Percentiles rank a stretch among this genome's conserved stretches.
These are phyloP conservation scores for Fusarium buharicum DNA, from an alignment of 2,329 filamentous ascomycete genomes.

Conservation along the genomic window DNA sequence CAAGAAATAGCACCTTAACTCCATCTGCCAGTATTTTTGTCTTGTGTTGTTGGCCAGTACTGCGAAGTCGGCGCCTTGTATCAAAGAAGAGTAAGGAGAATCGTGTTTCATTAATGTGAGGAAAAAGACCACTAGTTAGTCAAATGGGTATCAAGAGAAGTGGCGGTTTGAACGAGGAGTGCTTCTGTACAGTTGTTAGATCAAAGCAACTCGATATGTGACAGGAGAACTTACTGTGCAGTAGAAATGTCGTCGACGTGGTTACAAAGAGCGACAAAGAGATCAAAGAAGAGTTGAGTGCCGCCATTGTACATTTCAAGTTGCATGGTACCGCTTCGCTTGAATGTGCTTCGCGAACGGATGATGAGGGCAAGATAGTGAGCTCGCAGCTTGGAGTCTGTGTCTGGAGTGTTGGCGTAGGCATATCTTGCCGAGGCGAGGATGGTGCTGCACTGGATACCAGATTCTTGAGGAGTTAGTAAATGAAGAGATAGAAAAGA, in stretches of 20 bases:
- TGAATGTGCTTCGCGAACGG: slow-evolving; percentile 86
- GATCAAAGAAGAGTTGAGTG: slow-evolving; percentile 85
- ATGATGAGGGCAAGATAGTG: slow-evolving; percentile 95
- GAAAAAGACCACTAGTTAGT: not conserved
- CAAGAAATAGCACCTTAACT: slow-evolving; percentile 27
- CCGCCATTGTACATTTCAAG: slow-evolving; percentile 91
- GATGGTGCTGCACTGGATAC: slow-evolving; percentile 86
- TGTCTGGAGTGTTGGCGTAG: slow-evolving; percentile 88
- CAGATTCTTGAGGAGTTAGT: slow-evolving; percentile 64
- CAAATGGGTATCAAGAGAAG: slow-evolving; percentile 43
- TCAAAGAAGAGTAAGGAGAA: slow-evolving; percentile 9
- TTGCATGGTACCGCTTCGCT: slow-evolving; percentile 94
- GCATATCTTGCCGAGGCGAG: slow-evolving; percentile 88
- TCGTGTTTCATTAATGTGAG: slow-evolving; percentile 43
- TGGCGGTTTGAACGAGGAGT: slow-evolving; percentile 62
- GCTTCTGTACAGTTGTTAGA: slow-evolving; percentile 40
- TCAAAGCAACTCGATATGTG: not conserved
- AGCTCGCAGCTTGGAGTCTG: slow-evolving; percentile 87
- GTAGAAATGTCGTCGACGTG: slow-evolving; percentile 79
- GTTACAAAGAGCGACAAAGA: slow-evolving; percentile 93
- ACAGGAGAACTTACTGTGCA: slow-evolving; percentile 59
- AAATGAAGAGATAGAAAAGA: slow-evolving; percentile 1
- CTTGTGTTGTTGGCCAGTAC: slow-evolving; percentile 32
- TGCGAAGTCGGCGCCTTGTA: slow-evolving; percentile 24
- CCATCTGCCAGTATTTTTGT: slow-evolving; percentile 34